Base-by-base conservation (phyloP, 371 early-diverging fungal species). In the Mortierella sp. region DNA sequence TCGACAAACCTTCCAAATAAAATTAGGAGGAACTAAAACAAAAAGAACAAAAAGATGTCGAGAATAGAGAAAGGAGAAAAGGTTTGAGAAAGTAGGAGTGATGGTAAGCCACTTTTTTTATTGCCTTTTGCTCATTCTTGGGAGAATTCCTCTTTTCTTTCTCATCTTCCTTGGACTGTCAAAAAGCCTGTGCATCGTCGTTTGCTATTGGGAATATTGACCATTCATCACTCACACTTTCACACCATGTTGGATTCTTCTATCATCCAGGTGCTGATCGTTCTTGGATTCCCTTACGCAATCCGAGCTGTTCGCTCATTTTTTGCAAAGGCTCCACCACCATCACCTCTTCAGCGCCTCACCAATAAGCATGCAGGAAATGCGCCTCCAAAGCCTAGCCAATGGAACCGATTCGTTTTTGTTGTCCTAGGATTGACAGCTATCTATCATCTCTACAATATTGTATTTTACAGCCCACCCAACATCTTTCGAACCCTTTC, bases 261-360 rank as follows among this genome's bases (percentile, higher is more conserved):
- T 51, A 54, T 69, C 29, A 69, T 78, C 62, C 73, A 78, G 47
- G 15, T 78, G 60, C 55, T 73, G 35, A 47, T 72, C 29, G 47
- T 78, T 32, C 37, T 78, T 13, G 79, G 73, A 17, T 55, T 78
- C n/a, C 79, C 79, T 8, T 78, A 78, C 28, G 42, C 53, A 0
- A 56, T 73, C 37, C 37, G 58, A 12, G 64, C 34, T 32, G 54
- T 70, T 3, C 69, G 73, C 22, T 72, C 79, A 40, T 31, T 78
- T 53, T 72, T 69, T 45, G 64, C 66, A 42, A 78, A 72, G 60
- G 43, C 77, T 6, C 72, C 72, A 19, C 66, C 70, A 35, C 69
- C 75, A 22, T 68, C 75, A 10, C 75, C 75, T 15, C 68, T 75
- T 28, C 64, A 68, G 29, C 70, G 76, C 35, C 56, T 54, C n/a